A percentile compares a stretch with the other conserved stretches of the same genome.
Conservation (phyloP, 1,284 basidiomycete species). For the Coniophora puteana region DNA sequence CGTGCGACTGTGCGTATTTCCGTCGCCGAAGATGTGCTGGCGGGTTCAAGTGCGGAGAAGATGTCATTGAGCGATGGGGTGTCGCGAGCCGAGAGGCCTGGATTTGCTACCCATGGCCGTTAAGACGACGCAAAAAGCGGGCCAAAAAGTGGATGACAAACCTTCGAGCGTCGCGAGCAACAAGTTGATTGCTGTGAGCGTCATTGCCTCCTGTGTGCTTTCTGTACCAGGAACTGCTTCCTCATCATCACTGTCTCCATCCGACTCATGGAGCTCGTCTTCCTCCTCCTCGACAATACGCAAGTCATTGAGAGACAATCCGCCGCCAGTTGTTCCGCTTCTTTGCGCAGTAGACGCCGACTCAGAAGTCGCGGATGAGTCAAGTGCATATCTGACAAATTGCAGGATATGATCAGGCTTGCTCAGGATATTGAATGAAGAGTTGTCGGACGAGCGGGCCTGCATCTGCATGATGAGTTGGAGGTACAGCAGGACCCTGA, state of each 20-base stretch:
- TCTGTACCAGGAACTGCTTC: conserved; percentile 36
- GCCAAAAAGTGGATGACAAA: conserved; percentile 24
- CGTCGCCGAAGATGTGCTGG: conserved; percentile 18
- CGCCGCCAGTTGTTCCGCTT: conserved; percentile 11
- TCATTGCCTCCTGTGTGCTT: conserved; percentile 58
- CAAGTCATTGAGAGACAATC: conserved; percentile 37
- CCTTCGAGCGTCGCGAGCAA: conserved; percentile 83
- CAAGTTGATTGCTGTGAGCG: conserved; percentile 72
- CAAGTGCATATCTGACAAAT: conserved; percentile 75
- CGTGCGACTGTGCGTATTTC: conserved; percentile 1
- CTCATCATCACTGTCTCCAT: conserved; percentile 61
- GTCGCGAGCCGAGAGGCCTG: conserved; percentile 57
- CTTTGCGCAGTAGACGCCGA: conserved; percentile 19
- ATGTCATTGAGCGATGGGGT: conserved; percentile 71
- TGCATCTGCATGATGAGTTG: conserved; percentile 82
- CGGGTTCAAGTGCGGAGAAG: conserved; percentile 57
- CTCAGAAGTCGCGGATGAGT: conserved; percentile 15
- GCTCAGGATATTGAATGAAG: conserved; percentile 63
- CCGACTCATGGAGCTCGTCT: conserved; percentile 33
- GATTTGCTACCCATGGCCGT: too few species aligned
- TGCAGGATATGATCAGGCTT: conserved; percentile 70
- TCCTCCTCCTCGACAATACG: conserved; percentile 37
- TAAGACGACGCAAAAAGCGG: conserved; percentile 25
- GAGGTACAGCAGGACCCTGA: conserved; percentile 58
- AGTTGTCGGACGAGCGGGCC: conserved; percentile 51